Percentiles rank a stretch among this genome's conserved stretches.
phyloP scores from a whole-genome alignment of 1,284 basidiomycete genomes.

The Mycosarcoma mackinlayi region DNA sequence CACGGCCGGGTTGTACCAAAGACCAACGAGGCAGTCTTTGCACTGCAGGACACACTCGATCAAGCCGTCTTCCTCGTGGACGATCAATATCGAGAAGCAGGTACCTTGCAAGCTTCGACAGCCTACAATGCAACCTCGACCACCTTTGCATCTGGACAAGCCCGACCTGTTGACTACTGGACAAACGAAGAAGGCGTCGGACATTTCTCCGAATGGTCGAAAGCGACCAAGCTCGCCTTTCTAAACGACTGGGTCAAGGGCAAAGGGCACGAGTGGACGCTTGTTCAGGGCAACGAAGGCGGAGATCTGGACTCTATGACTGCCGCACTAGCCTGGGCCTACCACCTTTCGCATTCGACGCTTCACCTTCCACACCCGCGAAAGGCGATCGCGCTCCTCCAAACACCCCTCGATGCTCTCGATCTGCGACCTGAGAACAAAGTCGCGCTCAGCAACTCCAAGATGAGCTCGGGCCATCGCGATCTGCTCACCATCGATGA shows the following conservation, averaged over 20 bases:
- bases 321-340: conserved; percentile 59
- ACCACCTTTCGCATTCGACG: conserved; percentile 59
- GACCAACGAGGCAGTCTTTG: conserved; percentile 13
- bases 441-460: conserved; percentile 62
- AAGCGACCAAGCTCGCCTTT: conserved; percentile 62
- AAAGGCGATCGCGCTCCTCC: conserved; percentile 59
- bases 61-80: not conserved
- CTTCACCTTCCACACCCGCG: conserved; percentile 30
- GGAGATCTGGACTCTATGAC: conserved; percentile 68
- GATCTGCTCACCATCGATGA: conserved; percentile 69
- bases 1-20: conserved; percentile 18
- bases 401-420: conserved; percentile 64
- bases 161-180: conserved; percentile 38
- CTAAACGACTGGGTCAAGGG: conserved; percentile 56
- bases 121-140: not conserved
- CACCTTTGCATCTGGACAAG: conserved; percentile 2
- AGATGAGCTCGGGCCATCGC: conserved; percentile 66
- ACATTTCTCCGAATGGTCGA: conserved; percentile 66
- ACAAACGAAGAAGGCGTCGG: conserved; percentile 56
- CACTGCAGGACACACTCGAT: not conserved
- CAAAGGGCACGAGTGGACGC: conserved; percentile 63
- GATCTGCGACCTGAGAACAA: conserved; percentile 69
- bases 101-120: not conserved
- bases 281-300: conserved; percentile 69
- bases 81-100: not conserved